Base-by-base conservation (phyloP, 106 monocot genomes). In the Allium cepa region DNA sequence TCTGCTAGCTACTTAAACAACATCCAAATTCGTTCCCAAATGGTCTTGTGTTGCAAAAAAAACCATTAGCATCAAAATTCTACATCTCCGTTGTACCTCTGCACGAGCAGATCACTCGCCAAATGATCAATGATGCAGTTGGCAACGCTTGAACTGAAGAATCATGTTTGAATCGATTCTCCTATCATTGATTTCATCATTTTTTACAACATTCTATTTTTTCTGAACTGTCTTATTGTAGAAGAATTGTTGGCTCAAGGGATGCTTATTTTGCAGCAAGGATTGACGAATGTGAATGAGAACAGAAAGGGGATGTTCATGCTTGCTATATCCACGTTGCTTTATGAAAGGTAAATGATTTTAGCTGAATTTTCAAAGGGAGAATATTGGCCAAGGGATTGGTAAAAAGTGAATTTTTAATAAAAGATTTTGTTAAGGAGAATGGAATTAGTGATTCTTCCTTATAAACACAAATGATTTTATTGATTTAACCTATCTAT, bases 241-340 rank as follows among this genome's bases (percentile, higher is more conserved):
- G 84, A 52, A 58, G 84, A 88, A 27, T 81, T 76, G 28, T 79
- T 73, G 22, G 71, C 73, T 6, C 82, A 90, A 72, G 76, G 85
- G 13, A 51, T 83, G n/a, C 72, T 81, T 77, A 74, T 90, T 16
- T 51, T 90, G 53, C 82, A 90, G 80, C 90, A 85, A 71, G 90
- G 90, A 45, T 60, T 77, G 52, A 77, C 85, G 57, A 83, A 83
- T 66, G 26, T 71, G 11, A 56, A 60, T 8, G 79, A 68, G 47
- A 77, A 83, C 36, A 69, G 80, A 4, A 16, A 57, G 15, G 85
- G 72, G 12, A 62, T 75, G 77, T 64, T n/a, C 28, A 57, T 78
- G 55, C 83, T 90, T 18, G 85, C 90, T 4, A 85, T 90, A 79
- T 85, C 90, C 55, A 90, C 90, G n/a, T 83, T 90, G 59, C 80